Evolutionary conservation across 305 asterid genomes (phyloP).

Genomic region (Solanum hybrid): DNA sequence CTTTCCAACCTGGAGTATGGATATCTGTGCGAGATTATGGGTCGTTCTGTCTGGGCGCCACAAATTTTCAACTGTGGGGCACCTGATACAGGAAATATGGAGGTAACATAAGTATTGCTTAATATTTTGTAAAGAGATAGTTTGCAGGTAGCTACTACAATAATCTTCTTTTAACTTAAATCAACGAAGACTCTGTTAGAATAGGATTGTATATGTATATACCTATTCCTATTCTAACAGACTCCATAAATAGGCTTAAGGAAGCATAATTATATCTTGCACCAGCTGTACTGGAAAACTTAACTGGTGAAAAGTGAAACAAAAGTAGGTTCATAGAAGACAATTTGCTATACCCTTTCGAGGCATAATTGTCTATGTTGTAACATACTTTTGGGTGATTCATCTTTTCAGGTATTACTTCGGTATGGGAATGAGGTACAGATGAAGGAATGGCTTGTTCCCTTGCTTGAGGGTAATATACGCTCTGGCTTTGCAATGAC

Average conservation of each 20-base stretch:
- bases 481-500: conserved; percentile 99
- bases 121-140: background rate
- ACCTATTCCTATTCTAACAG: background rate
- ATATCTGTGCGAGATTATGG: conserved; percentile 87
- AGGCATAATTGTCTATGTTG: background rate
- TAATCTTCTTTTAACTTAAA: background rate
- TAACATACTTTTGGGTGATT: conserved; percentile 6
- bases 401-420: conserved; percentile 57
- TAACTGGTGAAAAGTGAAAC: background rate
- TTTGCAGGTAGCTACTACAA: background rate
- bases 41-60: conserved; percentile 90
- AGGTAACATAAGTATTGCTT: conserved; percentile 39
- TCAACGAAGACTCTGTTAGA: background rate
- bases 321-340: background rate
- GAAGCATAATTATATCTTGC: background rate
- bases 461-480: conserved; percentile 79
- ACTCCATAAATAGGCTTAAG: background rate
- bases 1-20: conserved; percentile 92
- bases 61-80: conserved; percentile 96
- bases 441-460: conserved; percentile 72
- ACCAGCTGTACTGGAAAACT: background rate
- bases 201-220: background rate
- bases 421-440: conserved; percentile 85
- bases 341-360: background rate
- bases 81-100: conserved; percentile 99